Base-by-base conservation (phyloP, 805 yeast species). In the Debaryomyces castellii region DNA sequence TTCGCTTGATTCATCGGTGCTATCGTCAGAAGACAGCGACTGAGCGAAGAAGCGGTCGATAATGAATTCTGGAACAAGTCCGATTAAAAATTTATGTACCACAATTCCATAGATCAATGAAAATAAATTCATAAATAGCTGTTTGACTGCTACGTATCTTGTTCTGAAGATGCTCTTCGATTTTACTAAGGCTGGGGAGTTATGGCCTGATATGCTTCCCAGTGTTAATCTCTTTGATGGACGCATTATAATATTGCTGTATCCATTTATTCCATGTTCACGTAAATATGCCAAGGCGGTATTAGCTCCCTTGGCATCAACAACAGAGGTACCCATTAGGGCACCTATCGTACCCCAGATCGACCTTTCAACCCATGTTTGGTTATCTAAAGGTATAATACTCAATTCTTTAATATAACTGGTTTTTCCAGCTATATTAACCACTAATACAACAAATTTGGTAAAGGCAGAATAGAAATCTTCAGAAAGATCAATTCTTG, bases 381-480 rank as follows among this genome's bases (percentile, higher is more conserved):
- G 62, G 9, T 60, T 58, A n/a, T 80, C 80, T n/a, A 76, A 58
- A 0, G 63, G 58, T 2, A 85, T 66, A 12, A 72, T 58, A 21
- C 81, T 67, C 24, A 78, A 67, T 54, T 85, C 89, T 40, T 80
- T 75, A 34, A 83, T 75, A 59, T 83, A 86, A 50, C 86, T 81
- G 24, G 83, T 79, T 45, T 76, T 78, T 2, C 87, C 83, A 0
- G 87, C 83, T 43, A 85, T 81, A n/a, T 83, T 79, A 33, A 85
- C 74, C 12, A 87, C 80, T 39, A 85, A 69, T 45, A 80, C 69
- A 0, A 89, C 89, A 40, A 82, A 62, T 55, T 81, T 80, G 52
- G 79, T 69, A 43, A 82, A 63, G 0, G 83, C 79, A 1, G 86
- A 75, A 57, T 82, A 81, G 58, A 86, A 87, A 63, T 86, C 91